Evolutionary conservation across 2,329 filamentous ascomycete genomes (phyloP).

Genomic region (Fusarium agapanthi): DNA sequence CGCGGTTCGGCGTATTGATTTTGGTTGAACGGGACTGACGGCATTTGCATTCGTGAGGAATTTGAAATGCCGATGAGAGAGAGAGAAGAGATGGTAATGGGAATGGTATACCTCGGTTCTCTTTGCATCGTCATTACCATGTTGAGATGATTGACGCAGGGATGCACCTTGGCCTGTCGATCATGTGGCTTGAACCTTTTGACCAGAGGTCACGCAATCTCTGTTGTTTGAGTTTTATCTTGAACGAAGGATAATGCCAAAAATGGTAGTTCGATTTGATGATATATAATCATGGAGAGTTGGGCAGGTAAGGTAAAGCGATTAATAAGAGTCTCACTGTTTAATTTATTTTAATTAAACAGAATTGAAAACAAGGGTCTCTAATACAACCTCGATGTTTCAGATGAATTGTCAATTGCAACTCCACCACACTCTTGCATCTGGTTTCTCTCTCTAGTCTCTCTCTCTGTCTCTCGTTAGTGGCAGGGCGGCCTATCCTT

Average conservation of each 20-base stretch:
- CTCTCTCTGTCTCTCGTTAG: background rate
- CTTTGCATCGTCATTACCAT: background rate
- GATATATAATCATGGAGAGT: background rate
- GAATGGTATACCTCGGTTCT: background rate
- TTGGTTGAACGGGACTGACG: background rate
- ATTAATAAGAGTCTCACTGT: background rate
- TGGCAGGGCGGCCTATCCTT: slow-evolving; percentile 11
- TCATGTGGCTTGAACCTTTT: slow-evolving; percentile 10
- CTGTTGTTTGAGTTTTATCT: background rate
- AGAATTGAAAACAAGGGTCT: slow-evolving; percentile 8
- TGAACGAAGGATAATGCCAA: background rate
- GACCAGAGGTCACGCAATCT: background rate
- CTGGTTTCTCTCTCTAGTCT: no score
- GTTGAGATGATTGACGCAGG: slow-evolving; percentile 10
- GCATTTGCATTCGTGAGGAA: background rate
- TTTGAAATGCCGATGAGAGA: background rate
- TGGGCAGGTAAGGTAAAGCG: background rate
- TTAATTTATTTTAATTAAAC: background rate
- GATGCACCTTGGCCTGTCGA: slow-evolving; percentile 10
- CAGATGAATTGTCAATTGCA: slow-evolving; percentile 19
- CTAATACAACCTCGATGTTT: slow-evolving; percentile 10
- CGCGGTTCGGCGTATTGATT: background rate
- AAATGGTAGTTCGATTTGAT: background rate
- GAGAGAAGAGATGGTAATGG: background rate
- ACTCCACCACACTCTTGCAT: background rate